Evolutionary conservation across 108 stramenopile species (phyloP).

Genomic region (Skeletonema tropicum): DNA sequence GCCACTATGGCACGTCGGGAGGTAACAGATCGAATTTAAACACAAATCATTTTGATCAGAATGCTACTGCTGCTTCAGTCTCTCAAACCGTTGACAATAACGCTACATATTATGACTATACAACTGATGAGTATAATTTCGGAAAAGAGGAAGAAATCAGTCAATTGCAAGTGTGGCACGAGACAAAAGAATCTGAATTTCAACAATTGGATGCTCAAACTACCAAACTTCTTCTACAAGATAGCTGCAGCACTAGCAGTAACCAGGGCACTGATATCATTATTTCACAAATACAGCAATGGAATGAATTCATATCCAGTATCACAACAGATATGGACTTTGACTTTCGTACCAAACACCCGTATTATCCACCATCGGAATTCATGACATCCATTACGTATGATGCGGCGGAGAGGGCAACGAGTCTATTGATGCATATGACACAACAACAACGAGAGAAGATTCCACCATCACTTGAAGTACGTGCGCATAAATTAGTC

Average conservation of each 20-base stretch:
- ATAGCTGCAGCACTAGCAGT: too few species aligned
- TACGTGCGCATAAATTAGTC: conserved; percentile 31
- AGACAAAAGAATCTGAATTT: conserved; percentile 7
- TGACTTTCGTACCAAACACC: conserved; percentile 32
- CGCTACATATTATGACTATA: background rate
- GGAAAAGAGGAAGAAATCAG: background rate
- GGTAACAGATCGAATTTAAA: background rate
- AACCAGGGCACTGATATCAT: conserved; percentile 3
- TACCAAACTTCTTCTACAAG: background rate
- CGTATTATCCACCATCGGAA: conserved; percentile 28
- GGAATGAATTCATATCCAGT: conserved; percentile 3
- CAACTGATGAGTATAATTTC: background rate
- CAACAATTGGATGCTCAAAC: background rate
- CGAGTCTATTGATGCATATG: conserved; percentile 17
- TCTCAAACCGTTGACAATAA: background rate
- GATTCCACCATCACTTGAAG: conserved; percentile 16
- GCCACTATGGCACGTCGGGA: background rate
- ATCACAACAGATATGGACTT: conserved; percentile 23
- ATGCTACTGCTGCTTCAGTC: background rate
- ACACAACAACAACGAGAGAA: background rate
- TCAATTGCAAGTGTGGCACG: conserved; percentile 12
- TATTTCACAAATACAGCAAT: conserved; percentile 28
- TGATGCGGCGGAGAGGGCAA: conserved; percentile 8
- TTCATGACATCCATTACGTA: conserved; percentile 27
- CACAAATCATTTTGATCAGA: background rate